A percentile compares a stretch with the other conserved stretches of the same genome.
These are phyloP conservation scores for Conidiobolus incongruus DNA, from an alignment of 371 early-diverging fungal species.

Conservation along the genomic window DNA sequence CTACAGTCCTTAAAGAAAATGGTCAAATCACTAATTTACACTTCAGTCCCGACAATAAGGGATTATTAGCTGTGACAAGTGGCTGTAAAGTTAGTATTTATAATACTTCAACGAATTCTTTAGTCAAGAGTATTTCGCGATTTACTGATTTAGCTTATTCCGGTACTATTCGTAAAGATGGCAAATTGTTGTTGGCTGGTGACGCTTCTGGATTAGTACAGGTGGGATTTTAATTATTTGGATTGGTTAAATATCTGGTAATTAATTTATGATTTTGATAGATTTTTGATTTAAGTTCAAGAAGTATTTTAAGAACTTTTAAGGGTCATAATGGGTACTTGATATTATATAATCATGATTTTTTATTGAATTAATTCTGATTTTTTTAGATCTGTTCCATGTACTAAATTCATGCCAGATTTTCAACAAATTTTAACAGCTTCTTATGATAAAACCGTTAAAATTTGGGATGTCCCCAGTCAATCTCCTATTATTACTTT, in stretches of 20 bases:
- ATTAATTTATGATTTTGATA: constrained; percentile 3
- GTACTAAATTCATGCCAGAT: constrained; percentile 53
- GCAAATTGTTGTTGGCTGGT: constrained; percentile 78
- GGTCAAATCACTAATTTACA: constrained; percentile 59
- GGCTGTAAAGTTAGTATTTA: constrained; percentile 84
- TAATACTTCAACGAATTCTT: constrained; percentile 42
- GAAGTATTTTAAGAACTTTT: constrained; percentile 73
- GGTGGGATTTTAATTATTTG: constrained; percentile 9
- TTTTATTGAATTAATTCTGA: background rate
- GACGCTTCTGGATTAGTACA: constrained; percentile 77
- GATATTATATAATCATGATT: background rate
- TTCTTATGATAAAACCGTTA: constrained; percentile 77
- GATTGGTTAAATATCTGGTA: too few relatives aligned
- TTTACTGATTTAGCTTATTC: constrained; percentile 74
- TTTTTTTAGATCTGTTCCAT: constrained; percentile 43
- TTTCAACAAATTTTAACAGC: constrained; percentile 61
- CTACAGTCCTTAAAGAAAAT: constrained; percentile 68
- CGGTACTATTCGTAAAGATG: constrained; percentile 62
- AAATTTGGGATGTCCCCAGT: constrained; percentile 81
- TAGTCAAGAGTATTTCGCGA: constrained; percentile 71
- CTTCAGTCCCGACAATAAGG: constrained; percentile 63
- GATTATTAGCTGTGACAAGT: constrained; percentile 73
- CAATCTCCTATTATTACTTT: constrained; percentile 48
- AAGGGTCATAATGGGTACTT: constrained; percentile 56
- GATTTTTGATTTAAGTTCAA: constrained; percentile 44